A percentile compares a stretch with the other conserved stretches of the same genome.
These are phyloP conservation scores for Fusarium newnesense DNA, from an alignment of 2,329 filamentous ascomycete genomes.

Conservation along the genomic window DNA sequence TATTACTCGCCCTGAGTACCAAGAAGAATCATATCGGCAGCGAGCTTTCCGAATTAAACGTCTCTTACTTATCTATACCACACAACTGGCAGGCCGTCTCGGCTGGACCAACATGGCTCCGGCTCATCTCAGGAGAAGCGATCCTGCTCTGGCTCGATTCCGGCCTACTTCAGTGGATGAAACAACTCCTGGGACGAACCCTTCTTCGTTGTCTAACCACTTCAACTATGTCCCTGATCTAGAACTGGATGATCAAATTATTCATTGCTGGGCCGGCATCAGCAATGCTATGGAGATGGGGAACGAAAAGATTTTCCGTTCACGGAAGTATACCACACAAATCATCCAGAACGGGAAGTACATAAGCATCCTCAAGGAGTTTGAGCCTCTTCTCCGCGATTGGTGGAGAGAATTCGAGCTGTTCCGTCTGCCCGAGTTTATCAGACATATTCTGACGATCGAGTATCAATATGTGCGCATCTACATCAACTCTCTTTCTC, in stretches of 20 bases:
- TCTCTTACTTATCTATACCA: conserved; percentile 88
- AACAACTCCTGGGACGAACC: conserved; percentile 69
- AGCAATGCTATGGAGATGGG: conserved; percentile 92
- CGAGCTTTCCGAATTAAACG: conserved; percentile 85
- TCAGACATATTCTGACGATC: conserved; percentile 83
- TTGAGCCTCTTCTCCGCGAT: conserved; percentile 79
- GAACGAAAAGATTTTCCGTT: conserved; percentile 89
- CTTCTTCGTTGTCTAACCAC: conserved; percentile 64
- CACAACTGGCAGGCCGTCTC: conserved; percentile 90
- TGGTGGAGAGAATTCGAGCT: conserved; percentile 87
- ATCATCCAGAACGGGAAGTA: conserved; percentile 90
- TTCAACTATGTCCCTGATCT: conserved; percentile 76
- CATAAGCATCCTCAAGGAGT: conserved; percentile 80
- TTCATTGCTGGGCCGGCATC: conserved; percentile 93
- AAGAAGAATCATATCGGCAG: conserved; percentile 80
- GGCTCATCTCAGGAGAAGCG: conserved; percentile 67
- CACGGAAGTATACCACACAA: conserved; percentile 85
- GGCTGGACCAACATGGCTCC: conserved; percentile 96
- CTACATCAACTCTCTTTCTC: conserved; percentile 91
- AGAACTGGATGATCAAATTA: conserved; percentile 75
- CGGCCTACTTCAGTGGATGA: conserved; percentile 64
- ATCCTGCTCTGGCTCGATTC: conserved; percentile 64
- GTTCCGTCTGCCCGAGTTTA: conserved; percentile 74
- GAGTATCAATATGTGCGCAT: conserved; percentile 96
- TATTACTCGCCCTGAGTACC: conserved; percentile 72